Conservation (phyloP, 2,329 filamentous ascomycete genomes). For the Epichloe sylvatica region DNA sequence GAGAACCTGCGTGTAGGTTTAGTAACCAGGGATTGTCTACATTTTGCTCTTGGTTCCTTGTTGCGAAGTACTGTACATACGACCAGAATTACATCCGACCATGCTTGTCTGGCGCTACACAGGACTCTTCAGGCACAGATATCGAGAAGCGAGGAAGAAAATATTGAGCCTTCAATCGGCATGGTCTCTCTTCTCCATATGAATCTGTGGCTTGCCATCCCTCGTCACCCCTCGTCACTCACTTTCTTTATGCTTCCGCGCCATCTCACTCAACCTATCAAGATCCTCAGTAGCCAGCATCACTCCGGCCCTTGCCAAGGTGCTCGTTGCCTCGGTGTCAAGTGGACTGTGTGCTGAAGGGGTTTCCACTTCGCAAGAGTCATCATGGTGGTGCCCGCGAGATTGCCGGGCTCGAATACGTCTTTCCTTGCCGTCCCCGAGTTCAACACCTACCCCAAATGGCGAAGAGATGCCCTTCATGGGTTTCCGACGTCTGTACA, state of each 20-base stretch:
- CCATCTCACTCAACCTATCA: slow-evolving; percentile 18
- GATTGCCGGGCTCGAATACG: slow-evolving; percentile 19
- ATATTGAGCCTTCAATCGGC: neutral
- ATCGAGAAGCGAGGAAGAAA: neutral
- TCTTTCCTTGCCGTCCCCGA: slow-evolving; percentile 16
- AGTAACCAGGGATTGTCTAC: neutral
- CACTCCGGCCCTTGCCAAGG: slow-evolving; percentile 15
- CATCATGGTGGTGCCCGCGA: slow-evolving; percentile 11
- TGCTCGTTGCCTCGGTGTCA: slow-evolving; percentile 11
- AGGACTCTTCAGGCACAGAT: neutral
- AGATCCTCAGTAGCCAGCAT: slow-evolving; percentile 18
- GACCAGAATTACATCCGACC: neutral
- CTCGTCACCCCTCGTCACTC: neutral
- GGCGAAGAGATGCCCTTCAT: neutral
- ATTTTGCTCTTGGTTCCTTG: neutral
- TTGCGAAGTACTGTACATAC: neutral
- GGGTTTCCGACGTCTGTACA: slow-evolving; percentile 5
- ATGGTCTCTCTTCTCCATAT: neutral
- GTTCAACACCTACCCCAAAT: slow-evolving; percentile 1
- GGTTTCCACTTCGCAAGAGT: slow-evolving; percentile 11
- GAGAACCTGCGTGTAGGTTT: neutral
- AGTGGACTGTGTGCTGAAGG: slow-evolving; percentile 10
- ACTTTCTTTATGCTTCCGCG: slow-evolving; percentile 6
- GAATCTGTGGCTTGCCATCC: neutral
- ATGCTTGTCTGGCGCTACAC: neutral